Evolutionary conservation across 2,329 filamentous ascomycete genomes (phyloP), one percentile per base, ranked within the genome.

Genomic region (Penicillium thymicola): DNA sequence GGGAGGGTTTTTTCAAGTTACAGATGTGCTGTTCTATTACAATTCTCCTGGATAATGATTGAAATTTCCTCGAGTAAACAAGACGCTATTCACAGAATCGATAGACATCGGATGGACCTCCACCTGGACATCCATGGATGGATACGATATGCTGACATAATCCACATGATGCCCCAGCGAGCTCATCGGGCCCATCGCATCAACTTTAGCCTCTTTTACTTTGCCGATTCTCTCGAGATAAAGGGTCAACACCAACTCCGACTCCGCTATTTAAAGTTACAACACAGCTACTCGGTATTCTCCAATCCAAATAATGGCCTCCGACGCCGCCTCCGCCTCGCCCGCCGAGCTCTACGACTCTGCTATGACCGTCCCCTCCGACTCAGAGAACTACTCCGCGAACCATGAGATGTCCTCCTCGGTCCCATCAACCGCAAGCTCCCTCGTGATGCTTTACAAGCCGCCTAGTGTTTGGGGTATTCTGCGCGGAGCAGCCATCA

Each of bases 401-500:
- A 70, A 75, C 63, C 68, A 75, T 54, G 73, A 76, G 44, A 54
- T 71, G 16, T 65, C 70, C 9, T 67, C 69, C 18, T 70, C 69
- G 55, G 60, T 72, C 37, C 64, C 72, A 42, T 69, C 75, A 53
- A 64, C 72, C 42, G 67, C 73, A 37, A 69, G 72, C 65, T 71
- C 76, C 42, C 69, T 74, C 28, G 56, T 77, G 61, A 68, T 77
- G 57, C 83, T 97, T 45, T 99, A 97, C 82, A 86, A 86, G 63
- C 91, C 92, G 4, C 92, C 94, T 2, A 95, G 92, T 0, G 68
- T 95, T 43, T 96, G 90, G 90, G 86, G 89, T 10, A 75, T 99
- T 60, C 64, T 97, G 53, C 86, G 93, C 54, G 91, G 94, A 37
- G 90, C 92, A 16, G 92, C 92, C 6, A 99, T 99, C 77, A 99